Evolutionary conservation across 306 rosid species (phyloP).

Genomic region (Cucurbita pepo): DNA sequence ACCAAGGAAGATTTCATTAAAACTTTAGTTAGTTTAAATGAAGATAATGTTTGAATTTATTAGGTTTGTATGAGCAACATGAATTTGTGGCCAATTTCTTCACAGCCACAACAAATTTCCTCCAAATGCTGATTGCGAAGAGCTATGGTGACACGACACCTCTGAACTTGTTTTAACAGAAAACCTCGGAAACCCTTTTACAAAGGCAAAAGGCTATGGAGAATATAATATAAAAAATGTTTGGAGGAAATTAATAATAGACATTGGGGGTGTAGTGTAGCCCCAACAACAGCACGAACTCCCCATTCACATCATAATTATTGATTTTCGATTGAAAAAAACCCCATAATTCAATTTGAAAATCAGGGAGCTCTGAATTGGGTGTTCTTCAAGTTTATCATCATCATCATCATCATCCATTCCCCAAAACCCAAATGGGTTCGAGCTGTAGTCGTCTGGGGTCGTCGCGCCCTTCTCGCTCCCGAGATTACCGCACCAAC

Average conservation of each 20-base stretch:
- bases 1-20: no score
- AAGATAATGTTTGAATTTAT: background rate
- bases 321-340: background rate
- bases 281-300: background rate
- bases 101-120: background rate
- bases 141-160: background rate
- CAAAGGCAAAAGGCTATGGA: background rate
- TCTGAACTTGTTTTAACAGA: background rate
- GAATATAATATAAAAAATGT: background rate
- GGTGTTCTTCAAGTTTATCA: background rate
- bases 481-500: conserved; percentile 38
- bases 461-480: conserved; percentile 43
- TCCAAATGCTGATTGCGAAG: background rate
- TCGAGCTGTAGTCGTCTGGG: conserved; percentile 42
- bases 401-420: background rate
- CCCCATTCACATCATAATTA: background rate
- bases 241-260: background rate
- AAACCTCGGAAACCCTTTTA: background rate
- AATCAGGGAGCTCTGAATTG: background rate
- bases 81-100: background rate
- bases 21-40: no score
- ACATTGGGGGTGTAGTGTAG: background rate
- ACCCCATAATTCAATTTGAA: background rate
- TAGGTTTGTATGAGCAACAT: background rate
- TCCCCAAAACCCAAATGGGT: conserved; percentile 40